phyloP scores from a whole-genome alignment of 805 yeast species.

The Zygotorulaspora danielsina region DNA sequence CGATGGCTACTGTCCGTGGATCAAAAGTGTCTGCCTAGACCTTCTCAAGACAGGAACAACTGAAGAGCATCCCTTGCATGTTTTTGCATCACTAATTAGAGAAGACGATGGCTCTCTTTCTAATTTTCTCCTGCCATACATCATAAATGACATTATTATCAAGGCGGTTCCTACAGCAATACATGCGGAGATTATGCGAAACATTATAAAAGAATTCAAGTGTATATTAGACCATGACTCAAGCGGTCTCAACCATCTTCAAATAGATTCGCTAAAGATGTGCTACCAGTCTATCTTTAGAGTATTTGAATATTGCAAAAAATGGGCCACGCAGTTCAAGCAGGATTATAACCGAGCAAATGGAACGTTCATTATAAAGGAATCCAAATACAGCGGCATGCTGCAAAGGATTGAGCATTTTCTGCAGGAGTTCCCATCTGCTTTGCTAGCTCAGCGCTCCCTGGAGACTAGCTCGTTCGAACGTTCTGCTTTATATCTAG shows the following conservation, averaged over 20 bases:
- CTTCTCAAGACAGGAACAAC: slow-evolving; percentile 43
- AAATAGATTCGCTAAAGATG: slow-evolving; percentile 54
- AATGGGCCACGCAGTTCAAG: slow-evolving; percentile 55
- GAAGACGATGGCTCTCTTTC: slow-evolving; percentile 69
- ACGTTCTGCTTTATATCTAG: slow-evolving; percentile 79
- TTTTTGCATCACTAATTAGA: slow-evolving; percentile 60
- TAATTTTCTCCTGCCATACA: slow-evolving; percentile 71
- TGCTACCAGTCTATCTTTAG: slow-evolving; percentile 73
- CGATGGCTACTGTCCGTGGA: slow-evolving; percentile 65
- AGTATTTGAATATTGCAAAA: slow-evolving; percentile 76
- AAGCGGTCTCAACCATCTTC: slow-evolving; percentile 45
- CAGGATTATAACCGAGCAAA: slow-evolving; percentile 30
- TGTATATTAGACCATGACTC: slow-evolving; percentile 50
- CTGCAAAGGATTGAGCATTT: slow-evolving; percentile 43
- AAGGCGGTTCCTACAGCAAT: slow-evolving; percentile 43
- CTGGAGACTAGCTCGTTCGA: slow-evolving; percentile 83
- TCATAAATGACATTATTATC: slow-evolving; percentile 59
- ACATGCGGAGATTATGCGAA: slow-evolving; percentile 38
- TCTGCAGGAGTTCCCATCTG: slow-evolving; percentile 56
- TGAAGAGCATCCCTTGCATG: slow-evolving; percentile 47
- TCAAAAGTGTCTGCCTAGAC: slow-evolving; percentile 63
- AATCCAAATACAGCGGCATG: slow-evolving; percentile 22
- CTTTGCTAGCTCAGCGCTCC: slow-evolving; percentile 69
- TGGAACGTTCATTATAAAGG: slow-evolving; percentile 30
- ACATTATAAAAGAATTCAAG: slow-evolving; percentile 56